Conservation (phyloP, 1,284 basidiomycete genomes). For the Tetrapyrgos nigripes region DNA sequence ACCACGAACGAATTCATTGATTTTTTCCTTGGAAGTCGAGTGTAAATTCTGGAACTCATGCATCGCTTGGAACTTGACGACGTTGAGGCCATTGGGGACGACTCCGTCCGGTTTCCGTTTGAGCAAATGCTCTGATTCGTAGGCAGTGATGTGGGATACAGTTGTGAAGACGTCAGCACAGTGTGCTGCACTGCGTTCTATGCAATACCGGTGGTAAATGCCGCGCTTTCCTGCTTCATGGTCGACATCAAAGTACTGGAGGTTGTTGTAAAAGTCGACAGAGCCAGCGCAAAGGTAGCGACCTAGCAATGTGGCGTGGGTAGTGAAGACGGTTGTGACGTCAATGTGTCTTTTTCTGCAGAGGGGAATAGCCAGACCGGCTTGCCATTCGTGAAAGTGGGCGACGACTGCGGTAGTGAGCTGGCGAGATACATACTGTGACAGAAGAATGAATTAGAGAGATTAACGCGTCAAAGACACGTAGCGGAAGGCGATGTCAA, state of each 20-base stretch:
- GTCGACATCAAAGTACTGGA: slow-evolving; percentile 99
- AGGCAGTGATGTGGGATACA: slow-evolving; percentile 97
- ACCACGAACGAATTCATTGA: slow-evolving; percentile 96
- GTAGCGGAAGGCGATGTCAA: slow-evolving; percentile 13
- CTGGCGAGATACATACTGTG: slow-evolving; percentile 81
- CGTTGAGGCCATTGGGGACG: slow-evolving; percentile 97
- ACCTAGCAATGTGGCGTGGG: slow-evolving; percentile 97
- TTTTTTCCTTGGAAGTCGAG: slow-evolving; percentile 92
- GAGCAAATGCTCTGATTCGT: slow-evolving; percentile 94
- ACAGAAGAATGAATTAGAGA: slow-evolving; percentile 17
- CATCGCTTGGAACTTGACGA: slow-evolving; percentile 95
- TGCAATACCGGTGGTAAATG: slow-evolving; percentile 93
- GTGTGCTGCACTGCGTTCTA: slow-evolving; percentile 93
- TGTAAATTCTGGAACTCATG: slow-evolving; percentile 98
- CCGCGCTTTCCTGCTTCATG: slow-evolving; percentile 99
- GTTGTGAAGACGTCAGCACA: slow-evolving; percentile 99
- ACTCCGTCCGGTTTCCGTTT: slow-evolving; percentile 99
- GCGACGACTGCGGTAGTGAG: slow-evolving; percentile 88
- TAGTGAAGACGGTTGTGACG: slow-evolving; percentile 97
- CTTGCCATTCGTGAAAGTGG: slow-evolving; percentile 99
- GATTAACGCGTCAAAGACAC: slow-evolving; percentile 17
- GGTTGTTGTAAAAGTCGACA: slow-evolving; percentile 99
- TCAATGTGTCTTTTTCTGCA: slow-evolving; percentile 97
- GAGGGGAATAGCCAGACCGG: slow-evolving; percentile 94
- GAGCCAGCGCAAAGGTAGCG: slow-evolving; percentile 97